Percentiles rank a stretch among this genome's conserved stretches.
Conservation (phyloP, 345 rosid species). For the Turritis glabra region DNA sequence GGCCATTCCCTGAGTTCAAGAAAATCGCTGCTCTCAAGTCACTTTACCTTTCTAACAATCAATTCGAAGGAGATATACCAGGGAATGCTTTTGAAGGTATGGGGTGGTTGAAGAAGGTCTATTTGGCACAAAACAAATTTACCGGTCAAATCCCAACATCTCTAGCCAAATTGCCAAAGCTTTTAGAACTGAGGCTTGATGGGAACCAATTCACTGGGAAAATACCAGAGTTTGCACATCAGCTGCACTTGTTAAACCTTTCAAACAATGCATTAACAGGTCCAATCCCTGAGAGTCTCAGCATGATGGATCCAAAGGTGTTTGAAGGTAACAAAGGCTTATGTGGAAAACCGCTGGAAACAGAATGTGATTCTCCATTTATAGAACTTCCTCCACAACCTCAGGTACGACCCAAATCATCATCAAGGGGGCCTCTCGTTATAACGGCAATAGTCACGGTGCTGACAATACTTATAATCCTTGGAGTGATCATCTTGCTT, state of each 20-base stretch:
- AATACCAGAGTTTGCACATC: conserved; percentile 53
- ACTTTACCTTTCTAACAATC: conserved; percentile 60
- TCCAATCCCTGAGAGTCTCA: conserved; percentile 54
- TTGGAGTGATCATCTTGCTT: conserved; percentile 17
- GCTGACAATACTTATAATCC: conserved; percentile 25
- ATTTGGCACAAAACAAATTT: conserved; percentile 57
- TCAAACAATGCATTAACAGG: conserved; percentile 68
- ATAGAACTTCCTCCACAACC: conserved; percentile 17
- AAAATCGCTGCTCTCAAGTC: conserved; percentile 55
- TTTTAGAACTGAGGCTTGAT: conserved; percentile 58
- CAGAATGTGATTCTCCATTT: conserved; percentile 25
- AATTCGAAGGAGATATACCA: conserved; percentile 63
- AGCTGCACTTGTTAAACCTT: conserved; percentile 47
- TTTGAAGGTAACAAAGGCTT: conserved; percentile 72
- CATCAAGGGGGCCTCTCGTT: conserved; percentile 15
- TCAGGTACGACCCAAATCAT: not conserved
- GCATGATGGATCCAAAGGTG: conserved; percentile 38
- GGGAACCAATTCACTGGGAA: conserved; percentile 65
- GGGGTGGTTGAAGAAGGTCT: conserved; percentile 61
- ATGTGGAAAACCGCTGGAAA: conserved; percentile 61
- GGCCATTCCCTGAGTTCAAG: conserved; percentile 61
- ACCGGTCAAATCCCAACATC: conserved; percentile 68
- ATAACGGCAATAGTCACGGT: conserved; percentile 27
- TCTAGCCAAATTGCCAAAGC: conserved; percentile 50
- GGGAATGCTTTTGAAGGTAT: conserved; percentile 58